phyloP scores from a whole-genome alignment of 352 stramenopile species.

The Globisporangium irregulare region DNA sequence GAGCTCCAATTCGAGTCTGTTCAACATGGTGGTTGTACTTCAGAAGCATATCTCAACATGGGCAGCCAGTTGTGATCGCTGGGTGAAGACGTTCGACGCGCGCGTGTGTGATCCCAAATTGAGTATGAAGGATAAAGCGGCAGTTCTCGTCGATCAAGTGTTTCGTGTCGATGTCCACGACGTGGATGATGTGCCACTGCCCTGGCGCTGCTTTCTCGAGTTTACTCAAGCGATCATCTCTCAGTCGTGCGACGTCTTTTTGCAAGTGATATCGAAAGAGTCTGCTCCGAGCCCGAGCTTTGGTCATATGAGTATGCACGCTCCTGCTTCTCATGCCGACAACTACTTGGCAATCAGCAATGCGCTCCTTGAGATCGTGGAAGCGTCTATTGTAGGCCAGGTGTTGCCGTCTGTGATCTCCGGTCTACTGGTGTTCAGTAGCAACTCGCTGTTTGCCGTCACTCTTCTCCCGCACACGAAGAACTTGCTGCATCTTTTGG shows the following conservation, averaged over 20 bases:
- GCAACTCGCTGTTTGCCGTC: conserved; percentile 46
- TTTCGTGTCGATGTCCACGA: conserved; percentile 36
- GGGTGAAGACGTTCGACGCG: conserved; percentile 21
- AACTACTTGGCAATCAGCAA: neutral
- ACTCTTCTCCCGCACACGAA: conserved; percentile 43
- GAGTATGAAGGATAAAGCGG: conserved; percentile 20
- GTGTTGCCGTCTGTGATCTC: conserved; percentile 53
- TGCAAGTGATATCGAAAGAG: conserved; percentile 24
- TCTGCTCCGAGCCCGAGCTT: conserved; percentile 29
- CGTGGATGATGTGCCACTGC: conserved; percentile 23
- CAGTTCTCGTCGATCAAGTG: conserved; percentile 28
- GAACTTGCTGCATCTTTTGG: conserved; percentile 42
- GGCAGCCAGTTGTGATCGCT: conserved; percentile 30
- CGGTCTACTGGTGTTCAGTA: conserved; percentile 58
- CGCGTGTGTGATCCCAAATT: neutral
- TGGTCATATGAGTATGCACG: conserved; percentile 1
- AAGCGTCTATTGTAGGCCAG: conserved; percentile 48
- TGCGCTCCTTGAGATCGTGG: conserved; percentile 24
- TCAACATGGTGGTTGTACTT: conserved; percentile 30
- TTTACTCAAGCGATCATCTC: conserved; percentile 28
- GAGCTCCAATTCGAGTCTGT: conserved; percentile 3
- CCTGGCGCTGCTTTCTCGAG: conserved; percentile 52
- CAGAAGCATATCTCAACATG: conserved; percentile 75
- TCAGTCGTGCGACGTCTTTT: conserved; percentile 35
- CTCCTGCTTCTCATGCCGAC: neutral